Percentiles rank a stretch among this genome's conserved stretches.
Evolutionary conservation across 2,329 filamentous ascomycete genomes (phyloP).

Genomic region (Xylariaceae sp.): DNA sequence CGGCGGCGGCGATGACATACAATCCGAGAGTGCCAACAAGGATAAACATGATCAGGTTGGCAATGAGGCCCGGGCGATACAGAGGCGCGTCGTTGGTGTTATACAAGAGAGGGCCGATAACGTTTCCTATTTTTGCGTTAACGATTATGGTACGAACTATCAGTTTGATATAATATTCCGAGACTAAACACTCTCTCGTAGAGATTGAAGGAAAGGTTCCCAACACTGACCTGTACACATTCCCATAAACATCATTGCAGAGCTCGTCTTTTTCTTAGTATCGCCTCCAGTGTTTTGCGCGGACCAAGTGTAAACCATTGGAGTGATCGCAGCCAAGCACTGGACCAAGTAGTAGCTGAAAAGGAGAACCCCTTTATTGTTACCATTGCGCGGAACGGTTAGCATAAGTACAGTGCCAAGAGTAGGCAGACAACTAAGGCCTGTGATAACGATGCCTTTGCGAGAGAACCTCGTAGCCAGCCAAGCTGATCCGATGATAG

Average conservation of each 20-base stretch:
- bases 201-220: background rate
- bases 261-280: slow-evolving; percentile 68
- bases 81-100: slow-evolving; percentile 60
- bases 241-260: slow-evolving; percentile 62
- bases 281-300: slow-evolving; percentile 65
- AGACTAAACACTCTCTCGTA: too few species aligned
- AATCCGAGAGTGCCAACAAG: slow-evolving; percentile 52
- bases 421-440: slow-evolving; percentile 41
- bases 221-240: slow-evolving; percentile 47
- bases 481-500: slow-evolving; percentile 42
- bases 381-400: slow-evolving; percentile 44
- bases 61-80: slow-evolving; percentile 60
- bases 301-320: slow-evolving; percentile 59
- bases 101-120: slow-evolving; percentile 66
- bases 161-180: too few species aligned
- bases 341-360: slow-evolving; percentile 55
- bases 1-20: slow-evolving; percentile 28
- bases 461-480: slow-evolving; percentile 45
- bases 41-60: slow-evolving; percentile 63
- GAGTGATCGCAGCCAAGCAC: slow-evolving; percentile 47
- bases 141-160: slow-evolving; percentile 7
- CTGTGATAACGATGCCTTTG: slow-evolving; percentile 48
- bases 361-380: slow-evolving; percentile 51
- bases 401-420: slow-evolving; percentile 52
- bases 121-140: too few species aligned